These are phyloP conservation scores for Calonectria hawksworthii DNA, from an alignment of 2,329 filamentous ascomycete genomes.

Conservation along the genomic window DNA sequence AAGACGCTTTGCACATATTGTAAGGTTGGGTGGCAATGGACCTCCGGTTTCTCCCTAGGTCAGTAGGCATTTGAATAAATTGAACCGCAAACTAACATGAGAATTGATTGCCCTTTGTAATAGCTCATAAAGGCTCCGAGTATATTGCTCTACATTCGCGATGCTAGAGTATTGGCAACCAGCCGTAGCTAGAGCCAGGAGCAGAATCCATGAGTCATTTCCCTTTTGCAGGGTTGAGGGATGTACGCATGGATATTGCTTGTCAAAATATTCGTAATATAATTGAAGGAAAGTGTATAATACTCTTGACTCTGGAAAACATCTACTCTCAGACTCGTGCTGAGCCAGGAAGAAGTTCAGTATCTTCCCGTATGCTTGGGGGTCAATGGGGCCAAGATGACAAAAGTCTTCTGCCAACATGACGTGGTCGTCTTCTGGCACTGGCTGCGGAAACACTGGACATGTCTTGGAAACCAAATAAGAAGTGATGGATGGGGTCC, in stretches of 20 bases:
- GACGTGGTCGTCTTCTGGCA: neutral
- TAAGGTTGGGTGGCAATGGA: neutral
- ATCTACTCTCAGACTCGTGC: neutral
- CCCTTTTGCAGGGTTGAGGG: neutral
- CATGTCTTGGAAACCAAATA: neutral
- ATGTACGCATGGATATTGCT: neutral
- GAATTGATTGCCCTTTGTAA: neutral
- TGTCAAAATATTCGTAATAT: neutral
- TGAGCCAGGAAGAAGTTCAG: neutral
- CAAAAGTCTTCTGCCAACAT: conserved; percentile 1
- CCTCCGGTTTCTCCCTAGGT: neutral
- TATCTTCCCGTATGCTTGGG: neutral
- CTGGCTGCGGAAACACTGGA: neutral
- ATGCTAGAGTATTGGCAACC: neutral
- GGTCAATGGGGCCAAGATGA: neutral
- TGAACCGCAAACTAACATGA: neutral
- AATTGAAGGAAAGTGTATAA: neutral
- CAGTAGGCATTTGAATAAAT: neutral
- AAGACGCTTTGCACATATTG: neutral
- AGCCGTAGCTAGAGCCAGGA: neutral
- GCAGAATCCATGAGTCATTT: neutral
- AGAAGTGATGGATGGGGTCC: neutral
- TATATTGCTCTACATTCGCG: neutral
- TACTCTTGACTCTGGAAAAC: neutral
- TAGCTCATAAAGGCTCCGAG: neutral